phyloP scores from a whole-genome alignment of 257 asterid species.

The Ligustrum vulgare region DNA sequence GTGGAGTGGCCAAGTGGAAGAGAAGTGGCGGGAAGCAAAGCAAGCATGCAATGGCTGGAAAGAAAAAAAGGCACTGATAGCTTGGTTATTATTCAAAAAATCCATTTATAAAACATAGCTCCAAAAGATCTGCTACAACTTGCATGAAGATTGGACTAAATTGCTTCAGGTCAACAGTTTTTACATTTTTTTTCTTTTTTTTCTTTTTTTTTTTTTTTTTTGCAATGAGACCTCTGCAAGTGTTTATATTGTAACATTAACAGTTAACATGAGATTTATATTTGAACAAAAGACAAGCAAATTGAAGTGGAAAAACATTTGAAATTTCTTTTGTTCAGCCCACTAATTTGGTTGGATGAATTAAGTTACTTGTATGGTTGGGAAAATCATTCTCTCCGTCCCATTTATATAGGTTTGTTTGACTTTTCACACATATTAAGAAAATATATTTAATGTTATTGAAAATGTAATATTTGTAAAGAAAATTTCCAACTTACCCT shows the following conservation, averaged over 20 bases:
- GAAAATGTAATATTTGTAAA: too few relatives aligned
- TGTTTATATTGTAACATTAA: neutral
- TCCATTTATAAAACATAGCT: too few relatives aligned
- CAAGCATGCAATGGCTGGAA: conserved; percentile 47
- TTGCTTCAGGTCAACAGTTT: neutral
- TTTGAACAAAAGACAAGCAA: neutral
- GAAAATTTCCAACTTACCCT: too few relatives aligned
- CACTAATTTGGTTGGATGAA: neutral
- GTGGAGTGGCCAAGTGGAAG: conserved; percentile 85
- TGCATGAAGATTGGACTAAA: neutral
- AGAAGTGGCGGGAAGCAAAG: conserved; percentile 33
- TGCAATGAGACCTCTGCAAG: neutral
- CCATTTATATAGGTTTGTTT: too few relatives aligned
- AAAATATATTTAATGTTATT: too few relatives aligned
- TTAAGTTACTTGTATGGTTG: too few relatives aligned
- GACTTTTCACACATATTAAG: too few relatives aligned
- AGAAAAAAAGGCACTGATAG: conserved; percentile 43
- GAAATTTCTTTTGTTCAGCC: neutral
- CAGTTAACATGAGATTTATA: neutral
- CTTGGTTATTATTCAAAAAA: neutral
- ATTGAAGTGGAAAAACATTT: neutral
- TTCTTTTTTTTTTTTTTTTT: too few relatives aligned
- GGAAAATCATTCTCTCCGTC: neutral
- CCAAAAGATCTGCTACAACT: neutral
- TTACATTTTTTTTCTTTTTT: too few relatives aligned